phyloP scores from a whole-genome alignment of 306 rosid species.

The Datisca glomerata region DNA sequence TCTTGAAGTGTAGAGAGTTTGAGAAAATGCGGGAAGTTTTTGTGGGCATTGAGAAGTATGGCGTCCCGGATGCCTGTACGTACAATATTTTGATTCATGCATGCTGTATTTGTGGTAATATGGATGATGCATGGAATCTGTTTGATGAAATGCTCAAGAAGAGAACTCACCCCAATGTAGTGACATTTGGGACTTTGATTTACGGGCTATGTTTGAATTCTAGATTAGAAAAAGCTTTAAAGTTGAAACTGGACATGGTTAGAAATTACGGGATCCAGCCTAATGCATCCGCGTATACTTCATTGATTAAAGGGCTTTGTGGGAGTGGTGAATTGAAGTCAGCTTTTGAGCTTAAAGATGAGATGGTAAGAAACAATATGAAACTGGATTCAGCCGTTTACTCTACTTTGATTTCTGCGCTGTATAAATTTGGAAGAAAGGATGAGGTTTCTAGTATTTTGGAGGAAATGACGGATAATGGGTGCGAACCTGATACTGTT shows the following conservation, averaged over 20 bases:
- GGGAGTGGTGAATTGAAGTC: slow-evolving; percentile 29
- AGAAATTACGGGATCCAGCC: slow-evolving; percentile 26
- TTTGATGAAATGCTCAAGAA: slow-evolving; percentile 47
- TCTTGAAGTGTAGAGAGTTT: slow-evolving; percentile 32
- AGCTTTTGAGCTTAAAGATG: slow-evolving; percentile 50
- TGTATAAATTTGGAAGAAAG: slow-evolving; percentile 45
- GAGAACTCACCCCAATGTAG: slow-evolving; percentile 22
- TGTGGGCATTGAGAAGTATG: slow-evolving; percentile 12
- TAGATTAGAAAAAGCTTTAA: slow-evolving; percentile 31
- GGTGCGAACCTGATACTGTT: slow-evolving; percentile 35
- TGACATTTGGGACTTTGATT: slow-evolving; percentile 50
- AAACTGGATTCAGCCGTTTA: slow-evolving; percentile 29
- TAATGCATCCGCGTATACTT: slow-evolving; percentile 27
- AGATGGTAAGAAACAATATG: slow-evolving; percentile 41
- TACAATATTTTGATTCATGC: slow-evolving; percentile 53
- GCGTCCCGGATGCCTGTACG: slow-evolving; percentile 45
- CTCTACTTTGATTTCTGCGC: slow-evolving; percentile 41
- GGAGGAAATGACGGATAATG: slow-evolving; percentile 48
- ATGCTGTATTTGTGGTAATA: slow-evolving; percentile 9
- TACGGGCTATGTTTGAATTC: slow-evolving; percentile 30
- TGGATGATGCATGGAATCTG: slow-evolving; percentile 27
- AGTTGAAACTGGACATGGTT: slow-evolving; percentile 41
- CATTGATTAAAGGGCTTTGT: slow-evolving; percentile 47
- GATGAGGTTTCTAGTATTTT: slow-evolving; percentile 29
- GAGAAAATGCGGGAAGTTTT: slow-evolving; percentile 17